Evolutionary conservation across 768 basidiomycete genomes (phyloP).

Genomic region (Lepiota subincarnata): DNA sequence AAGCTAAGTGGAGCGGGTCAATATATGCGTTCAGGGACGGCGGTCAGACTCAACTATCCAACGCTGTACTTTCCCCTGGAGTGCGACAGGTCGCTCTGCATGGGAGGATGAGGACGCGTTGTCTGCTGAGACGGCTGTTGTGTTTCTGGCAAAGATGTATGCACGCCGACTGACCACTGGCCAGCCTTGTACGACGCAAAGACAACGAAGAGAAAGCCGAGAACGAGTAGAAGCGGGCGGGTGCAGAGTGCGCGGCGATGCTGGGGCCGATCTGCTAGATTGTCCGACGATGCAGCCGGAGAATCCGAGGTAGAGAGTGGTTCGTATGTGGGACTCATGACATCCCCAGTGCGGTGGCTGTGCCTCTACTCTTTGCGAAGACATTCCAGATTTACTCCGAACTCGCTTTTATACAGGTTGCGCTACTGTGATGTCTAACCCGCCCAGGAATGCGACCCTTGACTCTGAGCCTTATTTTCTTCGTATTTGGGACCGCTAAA

Average conservation of each 20-base stretch:
- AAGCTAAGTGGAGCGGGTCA: constrained; percentile 41
- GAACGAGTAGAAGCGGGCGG: constrained; percentile 25
- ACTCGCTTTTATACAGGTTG: background rate
- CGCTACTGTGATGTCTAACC: background rate
- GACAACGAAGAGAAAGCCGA: constrained; percentile 31
- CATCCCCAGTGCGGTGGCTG: constrained; percentile 10
- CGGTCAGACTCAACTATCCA: constrained; percentile 62
- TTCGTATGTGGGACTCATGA: constrained; percentile 21
- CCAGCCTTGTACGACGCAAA: constrained; percentile 40
- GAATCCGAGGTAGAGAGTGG: constrained; percentile 18
- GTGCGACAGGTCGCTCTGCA: constrained; percentile 27
- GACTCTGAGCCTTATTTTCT: constrained; percentile 10
- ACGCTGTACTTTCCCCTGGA: constrained; percentile 64
- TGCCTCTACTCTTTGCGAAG: constrained; percentile 13
- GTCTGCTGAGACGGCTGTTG: background rate
- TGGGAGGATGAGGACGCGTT: background rate
- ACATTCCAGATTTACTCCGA: background rate
- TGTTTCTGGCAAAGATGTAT: constrained; percentile 6
- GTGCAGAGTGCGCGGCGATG: constrained; percentile 15
- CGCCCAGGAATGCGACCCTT: constrained; percentile 14
- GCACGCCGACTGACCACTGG: constrained; percentile 30
- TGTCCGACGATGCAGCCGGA: constrained; percentile 20
- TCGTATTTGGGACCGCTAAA: constrained; percentile 16
- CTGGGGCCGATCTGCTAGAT: constrained; percentile 13
- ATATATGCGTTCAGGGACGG: constrained; percentile 5